Evolutionary conservation across 1,139 yeast genomes (phyloP).

Genomic region (Candida pseudoviswanathii): DNA sequence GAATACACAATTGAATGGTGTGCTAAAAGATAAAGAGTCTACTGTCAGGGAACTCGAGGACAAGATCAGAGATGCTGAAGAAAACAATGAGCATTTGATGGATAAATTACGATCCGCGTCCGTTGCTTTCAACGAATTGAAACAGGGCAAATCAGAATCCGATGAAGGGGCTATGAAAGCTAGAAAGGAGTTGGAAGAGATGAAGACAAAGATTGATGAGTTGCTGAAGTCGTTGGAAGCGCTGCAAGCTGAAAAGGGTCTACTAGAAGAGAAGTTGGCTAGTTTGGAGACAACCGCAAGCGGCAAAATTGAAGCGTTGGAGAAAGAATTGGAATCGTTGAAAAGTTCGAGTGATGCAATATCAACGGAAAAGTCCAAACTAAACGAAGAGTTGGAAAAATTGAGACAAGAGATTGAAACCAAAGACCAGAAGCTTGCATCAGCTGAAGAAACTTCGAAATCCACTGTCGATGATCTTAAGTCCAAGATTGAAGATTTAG

Average conservation of each 20-base stretch:
- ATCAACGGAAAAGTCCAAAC: conserved; percentile 16
- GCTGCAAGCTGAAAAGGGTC: conserved; percentile 11
- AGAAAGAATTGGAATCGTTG: conserved; percentile 4
- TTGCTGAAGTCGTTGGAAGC: conserved; percentile 5
- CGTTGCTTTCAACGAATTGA: conserved; percentile 43
- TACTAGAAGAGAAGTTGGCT: conserved; percentile 12
- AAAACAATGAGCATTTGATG: conserved; percentile 39
- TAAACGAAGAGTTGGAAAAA: conserved; percentile 17
- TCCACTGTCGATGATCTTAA: conserved; percentile 9
- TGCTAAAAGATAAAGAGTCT: conserved; percentile 17
- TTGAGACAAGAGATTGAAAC: conserved; percentile 9
- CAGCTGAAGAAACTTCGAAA: conserved; percentile 18
- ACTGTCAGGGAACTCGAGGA: conserved; percentile 24
- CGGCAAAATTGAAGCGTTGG: conserved; percentile 5
- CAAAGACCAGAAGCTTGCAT: conserved; percentile 8
- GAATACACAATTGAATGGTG: conserved; percentile 19
- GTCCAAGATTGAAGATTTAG: conserved; percentile 19
- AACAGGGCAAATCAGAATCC: conserved; percentile 22
- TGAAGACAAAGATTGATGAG: conserved; percentile 13
- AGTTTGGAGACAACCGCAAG: conserved; percentile 5
- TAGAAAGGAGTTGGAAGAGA: conserved; percentile 14
- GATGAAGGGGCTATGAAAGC: conserved; percentile 17
- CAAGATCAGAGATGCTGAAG: conserved; percentile 33
- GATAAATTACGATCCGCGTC: conserved; percentile 52
- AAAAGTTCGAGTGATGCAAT: not conserved